These are phyloP conservation scores for Penicillium bovifimosum DNA, from an alignment of 495 filamentous ascomycete species.

Conservation along the genomic window DNA sequence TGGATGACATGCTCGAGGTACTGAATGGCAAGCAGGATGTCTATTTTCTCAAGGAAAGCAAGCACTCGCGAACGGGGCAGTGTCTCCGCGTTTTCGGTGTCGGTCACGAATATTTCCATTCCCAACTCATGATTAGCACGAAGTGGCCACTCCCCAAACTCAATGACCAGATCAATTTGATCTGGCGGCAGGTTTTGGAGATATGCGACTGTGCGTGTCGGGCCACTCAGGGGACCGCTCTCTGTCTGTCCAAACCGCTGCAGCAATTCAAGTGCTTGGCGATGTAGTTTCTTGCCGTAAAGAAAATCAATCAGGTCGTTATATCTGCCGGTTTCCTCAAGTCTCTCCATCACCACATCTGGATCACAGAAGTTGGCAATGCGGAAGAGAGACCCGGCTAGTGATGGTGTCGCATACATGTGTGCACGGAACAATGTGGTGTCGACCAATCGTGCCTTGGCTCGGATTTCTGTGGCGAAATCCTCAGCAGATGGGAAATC, in stretches of 20 bases:
- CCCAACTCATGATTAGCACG: constrained; percentile 64
- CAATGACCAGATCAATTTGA: constrained; percentile 83
- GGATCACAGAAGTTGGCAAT: constrained; percentile 97
- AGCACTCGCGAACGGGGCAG: constrained; percentile 72
- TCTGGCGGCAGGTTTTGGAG: constrained; percentile 82
- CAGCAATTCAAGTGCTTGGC: constrained; percentile 77
- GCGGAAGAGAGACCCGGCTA: constrained; percentile 87
- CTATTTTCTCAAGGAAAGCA: constrained; percentile 63
- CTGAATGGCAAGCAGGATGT: constrained; percentile 62
- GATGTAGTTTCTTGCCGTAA: constrained; percentile 89
- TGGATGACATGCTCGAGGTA: constrained; percentile 91
- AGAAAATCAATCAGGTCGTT: constrained; percentile 95
- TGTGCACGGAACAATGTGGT: constrained; percentile 90
- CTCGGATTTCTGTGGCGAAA: constrained; percentile 61
- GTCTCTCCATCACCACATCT: constrained; percentile 85
- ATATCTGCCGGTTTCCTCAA: constrained; percentile 84
- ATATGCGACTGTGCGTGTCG: constrained; percentile 81
- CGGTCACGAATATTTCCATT: constrained; percentile 92
- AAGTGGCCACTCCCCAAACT: constrained; percentile 87
- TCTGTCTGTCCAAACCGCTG: constrained; percentile 74
- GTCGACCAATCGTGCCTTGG: constrained; percentile 78
- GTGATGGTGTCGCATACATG: constrained; percentile 79
- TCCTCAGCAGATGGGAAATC: constrained; percentile 47
- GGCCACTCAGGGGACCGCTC: constrained; percentile 50
- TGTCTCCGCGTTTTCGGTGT: constrained; percentile 92